Evolutionary conservation across 805 yeast genomes (phyloP).

Genomic region (Pichia paraexigua): DNA sequence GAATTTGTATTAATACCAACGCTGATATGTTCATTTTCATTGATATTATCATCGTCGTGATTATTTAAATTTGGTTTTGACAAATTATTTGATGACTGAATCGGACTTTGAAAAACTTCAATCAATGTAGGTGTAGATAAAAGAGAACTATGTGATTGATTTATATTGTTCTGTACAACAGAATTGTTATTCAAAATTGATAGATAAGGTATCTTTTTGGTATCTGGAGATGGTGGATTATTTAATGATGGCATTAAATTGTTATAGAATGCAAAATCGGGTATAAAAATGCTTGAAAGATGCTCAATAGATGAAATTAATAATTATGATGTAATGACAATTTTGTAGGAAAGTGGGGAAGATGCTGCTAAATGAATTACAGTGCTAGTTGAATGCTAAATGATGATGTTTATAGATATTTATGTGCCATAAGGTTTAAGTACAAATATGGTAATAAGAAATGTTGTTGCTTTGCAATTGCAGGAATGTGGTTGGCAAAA

Average conservation of each 20-base stretch:
- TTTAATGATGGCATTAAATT: slow-evolving; percentile 3
- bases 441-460: not conserved
- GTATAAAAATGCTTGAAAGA: not conserved
- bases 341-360: not conserved
- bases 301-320: not conserved
- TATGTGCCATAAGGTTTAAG: not conserved
- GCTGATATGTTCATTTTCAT: not conserved
- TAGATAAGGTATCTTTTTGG: slow-evolving; percentile 2
- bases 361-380: not conserved
- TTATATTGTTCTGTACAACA: not conserved
- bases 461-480: not conserved
- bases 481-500: too few relatives aligned
- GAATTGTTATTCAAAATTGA: not conserved
- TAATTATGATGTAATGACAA: not conserved
- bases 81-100: not conserved
- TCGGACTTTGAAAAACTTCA: slow-evolving; percentile 1
- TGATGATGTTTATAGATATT: too few relatives aligned
- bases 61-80: not conserved
- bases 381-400: not conserved
- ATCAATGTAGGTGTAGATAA: not conserved
- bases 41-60: not conserved
- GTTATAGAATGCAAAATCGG: not conserved
- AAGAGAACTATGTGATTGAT: not conserved
- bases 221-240: slow-evolving; percentile 2
- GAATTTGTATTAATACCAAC: not conserved